Evolutionary conservation across 2,329 filamentous ascomycete genomes (phyloP), one percentile per base, ranked within the genome.

Genomic region (Phaeoacremonium minimum): DNA sequence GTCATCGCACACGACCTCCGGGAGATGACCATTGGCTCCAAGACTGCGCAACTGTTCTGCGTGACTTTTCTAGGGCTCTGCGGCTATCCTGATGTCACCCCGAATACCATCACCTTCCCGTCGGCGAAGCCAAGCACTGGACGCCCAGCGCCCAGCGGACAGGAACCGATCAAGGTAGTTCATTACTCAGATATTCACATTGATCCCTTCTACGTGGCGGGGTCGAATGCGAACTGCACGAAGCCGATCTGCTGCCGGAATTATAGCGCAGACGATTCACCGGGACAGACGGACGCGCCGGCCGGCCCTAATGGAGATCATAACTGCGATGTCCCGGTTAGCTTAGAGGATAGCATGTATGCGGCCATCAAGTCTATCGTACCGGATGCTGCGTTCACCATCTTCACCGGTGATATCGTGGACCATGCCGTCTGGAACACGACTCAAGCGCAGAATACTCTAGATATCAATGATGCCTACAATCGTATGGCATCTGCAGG

Each of bases 181-280:
- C 77, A 81, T 47, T 73, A 74, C 51, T 77, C 72, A 11, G 77
- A 81, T 44, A 74, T 77, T 29, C 77, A 80, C 40, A 58, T 80
- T 36, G 76, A 81, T 43, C 67, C 66, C 6, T 59, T 66, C 9
- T 81, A 81, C 49, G 63, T 65, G 16, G 54, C 64, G 3, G 77
- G 76, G 0, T 62, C 72, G 6, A 77, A 64, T 47, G 64, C 69
- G 15, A 63, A 76, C 41, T 81, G 77, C 53, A 65, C 65, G 18
- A 76, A 77, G 50, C 73, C 73, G 2, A 74, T 80, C 37, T 81
- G 77, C 54, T 81, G 77, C 55, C 67, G 75, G 2, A 30, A 65
- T 2, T 78, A 74, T 44, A 66, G 63, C 1, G 48, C 62, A 2
- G 54, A 48, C 3, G 69, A 77, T 43, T 58, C 61, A 6, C 69